Base-by-base conservation (phyloP, 352 stramenopile species). In the Peronospora tabacina region DNA sequence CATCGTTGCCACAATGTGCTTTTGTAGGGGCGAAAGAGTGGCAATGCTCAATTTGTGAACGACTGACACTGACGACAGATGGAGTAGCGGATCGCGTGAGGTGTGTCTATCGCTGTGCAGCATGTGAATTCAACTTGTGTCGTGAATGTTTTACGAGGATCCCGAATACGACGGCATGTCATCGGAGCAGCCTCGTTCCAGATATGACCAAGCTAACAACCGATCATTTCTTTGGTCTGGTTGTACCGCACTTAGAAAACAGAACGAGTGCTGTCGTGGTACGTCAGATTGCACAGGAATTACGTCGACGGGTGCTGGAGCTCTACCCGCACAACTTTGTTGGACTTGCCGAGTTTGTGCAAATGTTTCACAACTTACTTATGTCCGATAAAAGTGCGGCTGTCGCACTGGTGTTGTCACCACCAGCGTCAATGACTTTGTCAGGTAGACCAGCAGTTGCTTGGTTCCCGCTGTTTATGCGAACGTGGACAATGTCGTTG, bases 71-170 rank as follows among this genome's bases (percentile, higher is more conserved):
- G 16, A 62, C 55, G 7, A 46, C 13, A 11, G 28, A 52, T 1
- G 50, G 46, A n/a, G 62, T 66, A 13, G 53, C 26, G 2, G 38
- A 38, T 4, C 49, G 54, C 7, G 46, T 46, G 0, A 48, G 35
- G 20, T 53, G 64, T 22, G 68, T 71, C 0, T 77, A 81, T 61
- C 68, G 70, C n/a, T 84, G 72, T 42, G 57, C 69, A 22, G 65
- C 67, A 7, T 84, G 72, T 47, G 63, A 75, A 35, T 76, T 84
- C 36, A 74, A 77, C 17, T 19, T 84, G 12, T 84, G 72, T 49
- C 61, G 63, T 2, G 70, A 81, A 45, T 84, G 72, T 54, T 77
- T 79, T 29, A 87, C 76, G 7, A 66, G 79, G 36, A 77, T 90
- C 34, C 79, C 79, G 0, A 86, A 85, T 44, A 41, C 36, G 15